These are phyloP conservation scores for Suhomyces terraborum DNA, from an alignment of 1,139 yeast genomes.

Conservation along the genomic window DNA sequence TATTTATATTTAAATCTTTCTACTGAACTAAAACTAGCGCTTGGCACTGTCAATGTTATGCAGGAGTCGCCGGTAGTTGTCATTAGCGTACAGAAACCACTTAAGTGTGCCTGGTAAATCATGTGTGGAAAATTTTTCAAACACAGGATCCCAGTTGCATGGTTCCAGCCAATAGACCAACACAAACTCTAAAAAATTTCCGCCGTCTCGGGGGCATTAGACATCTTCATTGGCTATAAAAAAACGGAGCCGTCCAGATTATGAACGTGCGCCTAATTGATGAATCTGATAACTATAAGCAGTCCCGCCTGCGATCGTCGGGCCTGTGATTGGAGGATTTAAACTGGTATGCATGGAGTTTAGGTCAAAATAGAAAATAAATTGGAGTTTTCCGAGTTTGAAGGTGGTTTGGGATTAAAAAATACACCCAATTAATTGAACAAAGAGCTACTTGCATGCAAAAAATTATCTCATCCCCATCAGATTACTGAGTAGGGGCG, in stretches of 20 bases:
- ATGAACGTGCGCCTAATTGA: slow-evolving; percentile 1
- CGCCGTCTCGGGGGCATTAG: not conserved
- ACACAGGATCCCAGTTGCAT: too few species aligned
- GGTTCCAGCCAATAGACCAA: not conserved
- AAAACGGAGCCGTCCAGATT: slow-evolving; percentile 1
- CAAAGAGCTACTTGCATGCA: not conserved
- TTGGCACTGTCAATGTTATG: slow-evolving; percentile 3
- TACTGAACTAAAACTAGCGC: not conserved
- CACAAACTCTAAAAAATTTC: not conserved
- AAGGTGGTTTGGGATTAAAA: not conserved
- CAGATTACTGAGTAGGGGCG: not conserved
- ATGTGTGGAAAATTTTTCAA: too few species aligned
- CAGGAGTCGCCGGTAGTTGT: not conserved
- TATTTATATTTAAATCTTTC: not conserved
- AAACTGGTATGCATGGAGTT: not conserved
- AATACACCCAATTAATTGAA: too few species aligned
- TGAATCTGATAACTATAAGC: slow-evolving; percentile 1
- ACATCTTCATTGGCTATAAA: not conserved
- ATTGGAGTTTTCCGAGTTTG: not conserved
- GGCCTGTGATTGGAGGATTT: not conserved
- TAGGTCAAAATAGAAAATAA: not conserved
- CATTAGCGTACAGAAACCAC: not conserved
- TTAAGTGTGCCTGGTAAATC: too few species aligned
- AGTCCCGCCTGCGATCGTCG: not conserved
- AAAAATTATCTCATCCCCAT: not conserved